phyloP scores from a whole-genome alignment of 495 filamentous ascomycete genomes.

The Aspergillus mulundensis region DNA sequence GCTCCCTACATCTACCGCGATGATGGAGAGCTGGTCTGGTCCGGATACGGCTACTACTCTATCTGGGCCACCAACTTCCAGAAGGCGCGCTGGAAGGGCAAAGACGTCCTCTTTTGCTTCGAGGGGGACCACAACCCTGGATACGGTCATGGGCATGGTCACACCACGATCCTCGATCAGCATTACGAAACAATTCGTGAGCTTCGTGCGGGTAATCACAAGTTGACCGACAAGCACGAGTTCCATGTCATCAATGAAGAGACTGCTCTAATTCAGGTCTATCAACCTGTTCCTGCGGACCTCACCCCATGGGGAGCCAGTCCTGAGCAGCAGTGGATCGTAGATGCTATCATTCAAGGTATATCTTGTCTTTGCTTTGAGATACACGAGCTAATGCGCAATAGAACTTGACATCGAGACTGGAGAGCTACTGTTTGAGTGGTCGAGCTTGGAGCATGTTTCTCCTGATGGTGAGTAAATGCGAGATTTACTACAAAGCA shows the following conservation, averaged over 20 bases:
- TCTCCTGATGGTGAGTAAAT: constrained; percentile 38
- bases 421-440: constrained; percentile 39
- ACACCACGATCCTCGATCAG: constrained; percentile 48
- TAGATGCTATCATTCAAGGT: constrained; percentile 42
- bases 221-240: constrained; percentile 51
- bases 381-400: neutral
- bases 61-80: constrained; percentile 51
- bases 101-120: constrained; percentile 50
- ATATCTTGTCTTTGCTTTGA: neutral
- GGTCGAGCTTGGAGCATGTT: constrained; percentile 39
- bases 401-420: constrained; percentile 37
- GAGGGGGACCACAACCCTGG: constrained; percentile 51
- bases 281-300: constrained; percentile 34
- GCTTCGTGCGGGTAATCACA: constrained; percentile 49
- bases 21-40: constrained; percentile 53
- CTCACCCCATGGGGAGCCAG: constrained; percentile 34
- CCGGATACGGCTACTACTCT: constrained; percentile 50
- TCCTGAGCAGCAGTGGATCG: constrained; percentile 39
- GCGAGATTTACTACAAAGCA: neutral
- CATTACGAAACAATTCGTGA: constrained; percentile 52
- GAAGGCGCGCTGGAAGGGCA: constrained; percentile 44
- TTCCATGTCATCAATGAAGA: constrained; percentile 46
- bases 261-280: constrained; percentile 39
- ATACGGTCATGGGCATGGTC: constrained; percentile 52
- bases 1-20: constrained; percentile 54